Conservation (phyloP, 352 stramenopile species). For the Pythium aquatile region DNA sequence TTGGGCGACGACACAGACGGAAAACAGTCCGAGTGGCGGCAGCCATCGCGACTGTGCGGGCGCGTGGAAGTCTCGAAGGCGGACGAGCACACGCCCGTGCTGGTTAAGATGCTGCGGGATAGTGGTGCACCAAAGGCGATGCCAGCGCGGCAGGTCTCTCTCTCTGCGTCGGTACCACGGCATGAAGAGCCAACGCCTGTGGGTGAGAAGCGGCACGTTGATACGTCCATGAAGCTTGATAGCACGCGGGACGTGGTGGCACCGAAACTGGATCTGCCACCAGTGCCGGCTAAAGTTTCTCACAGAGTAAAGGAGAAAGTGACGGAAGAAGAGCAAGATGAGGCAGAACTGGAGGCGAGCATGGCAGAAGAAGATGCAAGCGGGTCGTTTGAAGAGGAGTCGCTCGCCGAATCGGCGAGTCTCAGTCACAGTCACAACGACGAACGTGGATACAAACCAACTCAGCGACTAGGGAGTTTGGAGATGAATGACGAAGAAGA, state of each 20-base stretch:
- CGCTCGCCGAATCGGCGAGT: conserved; percentile 34
- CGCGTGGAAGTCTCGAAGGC: conserved; percentile 3
- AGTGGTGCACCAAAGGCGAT: not conserved
- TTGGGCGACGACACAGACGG: not conserved
- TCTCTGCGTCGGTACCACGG: not conserved
- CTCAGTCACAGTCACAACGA: conserved; percentile 16
- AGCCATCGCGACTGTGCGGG: conserved; percentile 17
- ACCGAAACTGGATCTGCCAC: not conserved
- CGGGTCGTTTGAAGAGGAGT: conserved; percentile 58
- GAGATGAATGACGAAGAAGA: conserved; percentile 27
- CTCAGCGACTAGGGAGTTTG: conserved; percentile 12
- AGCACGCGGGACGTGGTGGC: not conserved
- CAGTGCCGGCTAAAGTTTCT: not conserved
- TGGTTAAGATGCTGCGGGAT: conserved; percentile 31
- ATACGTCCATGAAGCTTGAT: not conserved
- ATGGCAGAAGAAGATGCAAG: conserved; percentile 56
- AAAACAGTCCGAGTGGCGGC: conserved; percentile 13
- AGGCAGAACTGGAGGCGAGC: conserved; percentile 44
- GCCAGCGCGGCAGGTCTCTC: not conserved
- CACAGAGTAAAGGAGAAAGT: not conserved
- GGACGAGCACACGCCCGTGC: conserved; percentile 20
- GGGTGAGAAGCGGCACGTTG: not conserved
- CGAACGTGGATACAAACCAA: not conserved
- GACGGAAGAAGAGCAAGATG: conserved; percentile 26
- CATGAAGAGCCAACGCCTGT: not conserved